Conservation (phyloP, 768 basidiomycete genomes). For the Mycena leptocephala region DNA sequence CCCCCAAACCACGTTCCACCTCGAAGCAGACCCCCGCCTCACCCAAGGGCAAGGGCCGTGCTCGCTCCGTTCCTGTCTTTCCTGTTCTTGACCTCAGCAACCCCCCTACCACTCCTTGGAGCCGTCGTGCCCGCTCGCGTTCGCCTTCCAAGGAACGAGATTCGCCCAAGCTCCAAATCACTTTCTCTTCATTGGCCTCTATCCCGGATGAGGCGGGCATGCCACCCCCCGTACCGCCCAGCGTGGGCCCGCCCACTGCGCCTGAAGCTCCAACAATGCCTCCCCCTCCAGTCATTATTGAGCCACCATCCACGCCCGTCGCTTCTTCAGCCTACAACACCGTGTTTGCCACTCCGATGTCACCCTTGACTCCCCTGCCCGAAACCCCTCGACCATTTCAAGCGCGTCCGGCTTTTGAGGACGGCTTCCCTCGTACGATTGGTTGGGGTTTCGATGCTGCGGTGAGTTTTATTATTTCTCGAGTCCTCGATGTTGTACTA, state of each 20-base stretch:
- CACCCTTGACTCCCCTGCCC: constrained; percentile 68
- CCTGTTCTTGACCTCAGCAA: constrained; percentile 60
- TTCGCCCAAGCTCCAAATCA: constrained; percentile 44
- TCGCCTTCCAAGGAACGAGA: constrained; percentile 62
- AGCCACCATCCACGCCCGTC: constrained; percentile 44
- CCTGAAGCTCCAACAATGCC: not conserved
- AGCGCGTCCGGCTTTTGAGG: constrained; percentile 27
- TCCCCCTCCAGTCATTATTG: constrained; percentile 20
- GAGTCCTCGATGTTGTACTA: not conserved
- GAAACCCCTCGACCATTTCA: constrained; percentile 58
- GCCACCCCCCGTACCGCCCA: constrained; percentile 20
- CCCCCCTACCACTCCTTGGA: constrained; percentile 59
- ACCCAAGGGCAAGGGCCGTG: constrained; percentile 51
- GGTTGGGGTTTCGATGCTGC: constrained; percentile 43
- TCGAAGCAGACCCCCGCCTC: constrained; percentile 42
- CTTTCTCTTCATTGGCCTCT: constrained; percentile 45
- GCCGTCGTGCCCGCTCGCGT: constrained; percentile 54
- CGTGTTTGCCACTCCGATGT: constrained; percentile 47
- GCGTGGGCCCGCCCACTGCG: not conserved
- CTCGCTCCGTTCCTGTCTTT: constrained; percentile 65
- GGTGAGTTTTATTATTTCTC: constrained; percentile 3
- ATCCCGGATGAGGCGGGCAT: constrained; percentile 46
- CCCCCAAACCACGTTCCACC: constrained; percentile 44
- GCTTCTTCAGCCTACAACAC: constrained; percentile 10
- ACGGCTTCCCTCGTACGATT: constrained; percentile 39